These are phyloP conservation scores for Kwoniella mangroviensis DNA, from an alignment of 768 basidiomycete species.

Conservation along the genomic window DNA sequence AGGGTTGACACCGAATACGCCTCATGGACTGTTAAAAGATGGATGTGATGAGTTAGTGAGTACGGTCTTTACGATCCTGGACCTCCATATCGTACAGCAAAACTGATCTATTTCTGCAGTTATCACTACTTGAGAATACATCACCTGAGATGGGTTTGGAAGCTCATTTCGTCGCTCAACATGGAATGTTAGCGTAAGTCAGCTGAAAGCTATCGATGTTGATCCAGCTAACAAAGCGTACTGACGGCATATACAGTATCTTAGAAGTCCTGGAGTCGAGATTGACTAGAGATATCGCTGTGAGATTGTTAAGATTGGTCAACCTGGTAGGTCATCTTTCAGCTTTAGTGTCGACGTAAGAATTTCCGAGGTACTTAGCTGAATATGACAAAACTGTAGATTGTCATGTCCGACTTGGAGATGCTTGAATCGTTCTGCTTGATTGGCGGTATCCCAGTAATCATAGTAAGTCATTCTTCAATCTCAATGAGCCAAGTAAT, in stretches of 20 bases:
- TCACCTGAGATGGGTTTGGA: slow-evolving; percentile 74
- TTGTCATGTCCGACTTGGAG: slow-evolving; percentile 71
- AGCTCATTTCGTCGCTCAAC: slow-evolving; percentile 82
- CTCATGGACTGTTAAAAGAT: slow-evolving; percentile 74
- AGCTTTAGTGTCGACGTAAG: no score
- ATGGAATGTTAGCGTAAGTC: slow-evolving; percentile 81
- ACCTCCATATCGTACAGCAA: no score
- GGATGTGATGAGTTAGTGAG: slow-evolving; percentile 85
- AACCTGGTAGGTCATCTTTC: slow-evolving; percentile 69
- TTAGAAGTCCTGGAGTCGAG: slow-evolving; percentile 89
- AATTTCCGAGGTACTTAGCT: no score
- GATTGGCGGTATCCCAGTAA: slow-evolving; percentile 83
- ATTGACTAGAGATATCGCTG: slow-evolving; percentile 80
- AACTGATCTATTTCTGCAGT: slow-evolving; percentile 59
- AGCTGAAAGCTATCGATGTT: background rate
- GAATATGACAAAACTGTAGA: slow-evolving; percentile 45
- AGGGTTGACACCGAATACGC: slow-evolving; percentile 76
- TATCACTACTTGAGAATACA: slow-evolving; percentile 73
- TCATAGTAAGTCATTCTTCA: slow-evolving; percentile 66
- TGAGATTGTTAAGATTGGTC: slow-evolving; percentile 83
- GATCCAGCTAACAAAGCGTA: background rate
- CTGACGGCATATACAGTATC: slow-evolving; percentile 59
- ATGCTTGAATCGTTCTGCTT: slow-evolving; percentile 94
- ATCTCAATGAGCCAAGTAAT: background rate
- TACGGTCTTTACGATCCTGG: no score